A percentile compares a stretch with the other conserved stretches of the same genome.
Conservation (phyloP, 306 rosid genomes). For the Trichosanthes cucumerina region DNA sequence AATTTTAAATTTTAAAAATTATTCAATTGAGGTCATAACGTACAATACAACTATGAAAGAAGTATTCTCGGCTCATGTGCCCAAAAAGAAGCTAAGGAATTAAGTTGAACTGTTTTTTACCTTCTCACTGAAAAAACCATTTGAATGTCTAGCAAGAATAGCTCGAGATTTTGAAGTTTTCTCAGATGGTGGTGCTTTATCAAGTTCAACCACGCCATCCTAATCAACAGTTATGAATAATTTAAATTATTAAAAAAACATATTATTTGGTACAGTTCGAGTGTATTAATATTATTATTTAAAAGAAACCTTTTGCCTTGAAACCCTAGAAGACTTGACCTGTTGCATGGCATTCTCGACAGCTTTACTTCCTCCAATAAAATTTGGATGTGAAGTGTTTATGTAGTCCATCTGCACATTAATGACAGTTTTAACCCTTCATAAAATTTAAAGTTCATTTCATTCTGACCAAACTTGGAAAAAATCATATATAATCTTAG, state of each 20-base stretch:
- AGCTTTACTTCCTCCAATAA: constrained; percentile 37
- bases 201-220: constrained; percentile 68
- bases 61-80: background rate
- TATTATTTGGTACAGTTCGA: background rate
- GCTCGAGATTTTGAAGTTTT: constrained; percentile 63
- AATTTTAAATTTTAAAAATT: background rate
- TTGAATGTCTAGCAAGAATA: constrained; percentile 69
- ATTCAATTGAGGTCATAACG: background rate
- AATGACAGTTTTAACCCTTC: background rate
- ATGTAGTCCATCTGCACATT: constrained; percentile 36
- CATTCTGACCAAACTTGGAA: background rate
- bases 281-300: background rate
- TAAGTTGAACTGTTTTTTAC: constrained; percentile 23
- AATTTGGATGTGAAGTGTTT: constrained; percentile 30
- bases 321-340: constrained; percentile 25
- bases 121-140: constrained; percentile 73
- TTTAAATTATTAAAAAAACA: background rate
- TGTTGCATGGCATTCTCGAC: constrained; percentile 28
- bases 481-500: background rate
- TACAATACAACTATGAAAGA: background rate
- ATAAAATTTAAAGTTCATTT: background rate
- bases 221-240: constrained; percentile 15
- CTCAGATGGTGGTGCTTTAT: constrained; percentile 76
- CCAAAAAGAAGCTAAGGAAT: constrained; percentile 3
- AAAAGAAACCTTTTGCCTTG: background rate